Percentiles rank a stretch among this genome's conserved stretches.
phyloP scores from a whole-genome alignment of 352 stramenopile genomes.

The Globisporangium nunn region DNA sequence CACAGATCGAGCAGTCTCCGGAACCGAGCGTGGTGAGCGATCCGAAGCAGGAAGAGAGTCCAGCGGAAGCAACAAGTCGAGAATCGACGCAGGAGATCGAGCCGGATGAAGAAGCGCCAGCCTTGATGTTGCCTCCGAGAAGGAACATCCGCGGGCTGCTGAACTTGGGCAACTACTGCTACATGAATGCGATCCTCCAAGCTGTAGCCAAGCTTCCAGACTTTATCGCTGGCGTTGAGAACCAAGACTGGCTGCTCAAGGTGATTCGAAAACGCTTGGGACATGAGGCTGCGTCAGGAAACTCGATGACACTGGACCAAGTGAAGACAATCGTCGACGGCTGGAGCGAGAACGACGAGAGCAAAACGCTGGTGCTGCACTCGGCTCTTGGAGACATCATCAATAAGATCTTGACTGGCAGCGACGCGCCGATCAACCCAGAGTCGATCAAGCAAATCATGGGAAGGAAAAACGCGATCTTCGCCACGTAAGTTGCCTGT shows the following conservation, averaged over 20 bases:
- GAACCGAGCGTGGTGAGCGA: not conserved
- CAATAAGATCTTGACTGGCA: slow-evolving; percentile 50
- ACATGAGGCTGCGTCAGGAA: slow-evolving; percentile 7
- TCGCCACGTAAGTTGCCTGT: slow-evolving; percentile 54
- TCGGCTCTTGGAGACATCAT: slow-evolving; percentile 51
- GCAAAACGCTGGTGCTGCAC: slow-evolving; percentile 50
- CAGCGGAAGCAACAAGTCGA: slow-evolving; percentile 1
- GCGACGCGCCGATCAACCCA: slow-evolving; percentile 65
- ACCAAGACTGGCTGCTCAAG: slow-evolving; percentile 48
- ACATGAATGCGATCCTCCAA: slow-evolving; percentile 93
- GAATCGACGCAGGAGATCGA: slow-evolving; percentile 15
- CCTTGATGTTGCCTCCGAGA: not conserved
- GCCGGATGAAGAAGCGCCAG: not conserved
- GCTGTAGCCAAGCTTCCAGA: slow-evolving; percentile 60
- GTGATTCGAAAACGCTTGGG: slow-evolving; percentile 49
- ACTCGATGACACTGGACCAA: slow-evolving; percentile 32
- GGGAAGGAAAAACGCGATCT: slow-evolving; percentile 69
- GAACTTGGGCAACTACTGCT: slow-evolving; percentile 92
- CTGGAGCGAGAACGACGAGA: slow-evolving; percentile 43
- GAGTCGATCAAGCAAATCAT: slow-evolving; percentile 75
- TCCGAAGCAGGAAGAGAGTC: slow-evolving; percentile 6
- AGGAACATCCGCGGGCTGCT: slow-evolving; percentile 74
- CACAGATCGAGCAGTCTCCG: not conserved
- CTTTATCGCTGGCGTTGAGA: slow-evolving; percentile 43
- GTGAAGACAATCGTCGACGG: slow-evolving; percentile 35